Percentiles rank a stretch among this genome's conserved stretches.
phyloP scores from a whole-genome alignment of 495 filamentous ascomycete species.

The Halenospora varia region DNA sequence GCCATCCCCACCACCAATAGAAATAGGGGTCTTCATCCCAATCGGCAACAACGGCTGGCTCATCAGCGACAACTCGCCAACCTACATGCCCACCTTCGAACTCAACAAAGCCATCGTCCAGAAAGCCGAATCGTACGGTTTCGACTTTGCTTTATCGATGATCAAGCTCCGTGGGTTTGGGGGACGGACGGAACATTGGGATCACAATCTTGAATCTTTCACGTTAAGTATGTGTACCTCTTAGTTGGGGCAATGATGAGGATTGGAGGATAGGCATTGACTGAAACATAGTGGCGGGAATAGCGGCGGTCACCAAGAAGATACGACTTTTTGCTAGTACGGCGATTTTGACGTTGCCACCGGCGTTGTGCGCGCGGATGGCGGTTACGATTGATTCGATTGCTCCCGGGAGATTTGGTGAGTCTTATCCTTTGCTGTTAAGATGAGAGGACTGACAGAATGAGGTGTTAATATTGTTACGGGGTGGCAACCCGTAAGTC shows the following conservation, averaged over 20 bases:
- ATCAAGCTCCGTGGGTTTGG: constrained; percentile 31
- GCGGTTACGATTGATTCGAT: constrained; percentile 28
- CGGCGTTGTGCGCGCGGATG: constrained; percentile 27
- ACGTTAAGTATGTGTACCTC: constrained; percentile 34
- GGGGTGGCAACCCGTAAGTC: constrained; percentile 23
- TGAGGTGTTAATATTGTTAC: constrained; percentile 28
- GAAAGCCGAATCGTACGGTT: constrained; percentile 26
- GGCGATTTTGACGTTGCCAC: constrained; percentile 25
- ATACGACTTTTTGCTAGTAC: constrained; percentile 36
- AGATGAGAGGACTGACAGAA: too few relatives aligned
- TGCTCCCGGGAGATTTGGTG: constrained; percentile 27
- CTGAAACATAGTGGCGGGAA: constrained; percentile 28
- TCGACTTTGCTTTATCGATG: constrained; percentile 31
- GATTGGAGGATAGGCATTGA: too few relatives aligned
- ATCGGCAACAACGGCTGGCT: constrained; percentile 32
- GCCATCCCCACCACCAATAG: not conserved
- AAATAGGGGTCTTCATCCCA: constrained; percentile 31
- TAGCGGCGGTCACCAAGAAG: constrained; percentile 39
- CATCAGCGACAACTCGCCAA: constrained; percentile 25
- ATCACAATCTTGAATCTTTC: constrained; percentile 33
- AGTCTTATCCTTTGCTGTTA: not conserved
- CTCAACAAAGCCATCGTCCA: constrained; percentile 29
- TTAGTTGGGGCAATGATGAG: too few relatives aligned
- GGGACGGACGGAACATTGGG: constrained; percentile 28
- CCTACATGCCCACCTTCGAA: constrained; percentile 29